Percentiles rank a stretch among this genome's conserved stretches.
Conservation (phyloP, 371 early-diverging fungal genomes). For the Capniomyces stellatus region DNA sequence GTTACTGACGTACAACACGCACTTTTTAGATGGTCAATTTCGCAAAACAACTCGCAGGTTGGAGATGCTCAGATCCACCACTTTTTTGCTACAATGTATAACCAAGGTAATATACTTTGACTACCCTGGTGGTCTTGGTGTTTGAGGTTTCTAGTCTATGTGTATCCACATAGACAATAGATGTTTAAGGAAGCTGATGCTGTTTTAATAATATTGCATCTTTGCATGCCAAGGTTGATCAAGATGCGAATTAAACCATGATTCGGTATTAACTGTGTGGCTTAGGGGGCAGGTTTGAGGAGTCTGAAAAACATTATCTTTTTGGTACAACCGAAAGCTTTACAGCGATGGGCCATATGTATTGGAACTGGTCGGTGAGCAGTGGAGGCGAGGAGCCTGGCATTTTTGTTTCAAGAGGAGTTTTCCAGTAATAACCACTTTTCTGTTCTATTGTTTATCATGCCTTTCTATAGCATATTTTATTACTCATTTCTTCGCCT, state of each 20-base stretch:
- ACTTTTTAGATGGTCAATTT: slow-evolving; percentile 20
- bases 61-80: slow-evolving; percentile 78
- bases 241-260: no score
- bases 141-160: no score
- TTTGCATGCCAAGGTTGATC: no score
- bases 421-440: slow-evolving; percentile 56
- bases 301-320: slow-evolving; percentile 55
- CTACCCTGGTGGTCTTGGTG: not conserved
- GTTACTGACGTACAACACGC: not conserved
- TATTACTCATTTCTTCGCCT: no score
- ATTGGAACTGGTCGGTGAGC: slow-evolving; percentile 49
- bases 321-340: slow-evolving; percentile 66
- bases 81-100: slow-evolving; percentile 52
- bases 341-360: slow-evolving; percentile 43
- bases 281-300: no score
- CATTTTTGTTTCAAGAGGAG: slow-evolving; percentile 54
- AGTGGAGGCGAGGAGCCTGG: slow-evolving; percentile 35
- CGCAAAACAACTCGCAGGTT: slow-evolving; percentile 29
- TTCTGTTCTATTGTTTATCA: no score
- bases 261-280: no score
- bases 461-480: no score
- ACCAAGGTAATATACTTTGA: slow-evolving; percentile 4
- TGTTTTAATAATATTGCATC: no score
- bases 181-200: no score
- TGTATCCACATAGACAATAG: no score